Evolutionary conservation across 441 rosid genomes (phyloP).

Genomic region (Flueggea neowawraea): DNA sequence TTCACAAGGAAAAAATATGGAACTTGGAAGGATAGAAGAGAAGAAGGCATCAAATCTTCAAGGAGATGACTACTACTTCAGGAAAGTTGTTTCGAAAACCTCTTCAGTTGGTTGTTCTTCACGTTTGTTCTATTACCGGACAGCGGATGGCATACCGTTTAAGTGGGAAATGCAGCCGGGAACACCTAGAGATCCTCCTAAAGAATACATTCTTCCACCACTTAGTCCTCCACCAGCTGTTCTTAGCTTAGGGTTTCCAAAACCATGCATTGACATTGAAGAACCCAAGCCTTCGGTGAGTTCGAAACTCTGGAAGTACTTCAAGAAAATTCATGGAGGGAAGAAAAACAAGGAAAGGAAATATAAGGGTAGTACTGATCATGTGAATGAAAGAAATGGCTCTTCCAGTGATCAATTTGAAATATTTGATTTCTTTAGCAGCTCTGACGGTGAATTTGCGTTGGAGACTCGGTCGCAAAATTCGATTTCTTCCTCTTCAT

Average conservation of each 20-base stretch:
- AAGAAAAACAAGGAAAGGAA: background rate
- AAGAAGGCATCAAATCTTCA: slow-evolving; percentile 30
- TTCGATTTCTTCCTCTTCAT: slow-evolving; percentile 39
- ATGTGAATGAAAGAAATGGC: too few relatives aligned
- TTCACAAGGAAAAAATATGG: slow-evolving; percentile 30
- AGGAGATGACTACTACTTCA: slow-evolving; percentile 31
- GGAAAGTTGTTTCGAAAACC: slow-evolving; percentile 38
- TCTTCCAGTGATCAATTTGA: slow-evolving; percentile 14
- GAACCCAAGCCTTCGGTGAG: slow-evolving; percentile 24
- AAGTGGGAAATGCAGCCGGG: slow-evolving; percentile 84
- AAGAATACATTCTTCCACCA: slow-evolving; percentile 35
- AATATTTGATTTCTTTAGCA: slow-evolving; percentile 24
- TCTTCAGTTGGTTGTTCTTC: slow-evolving; percentile 42
- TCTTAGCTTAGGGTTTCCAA: slow-evolving; percentile 45
- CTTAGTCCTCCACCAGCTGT: slow-evolving; percentile 73
- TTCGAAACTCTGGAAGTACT: slow-evolving; percentile 39
- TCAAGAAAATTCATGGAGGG: slow-evolving; percentile 11
- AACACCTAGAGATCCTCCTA: slow-evolving; percentile 48
- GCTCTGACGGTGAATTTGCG: slow-evolving; percentile 27
- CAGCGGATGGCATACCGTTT: slow-evolving; percentile 60
- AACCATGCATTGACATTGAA: slow-evolving; percentile 34
- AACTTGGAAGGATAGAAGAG: slow-evolving; percentile 6
- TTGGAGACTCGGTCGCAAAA: slow-evolving; percentile 13
- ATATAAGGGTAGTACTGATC: slow-evolving; percentile 7
- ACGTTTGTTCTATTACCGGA: slow-evolving; percentile 30